Conservation (phyloP, 2,329 filamentous ascomycete genomes). For the Aspergillus niger region DNA sequence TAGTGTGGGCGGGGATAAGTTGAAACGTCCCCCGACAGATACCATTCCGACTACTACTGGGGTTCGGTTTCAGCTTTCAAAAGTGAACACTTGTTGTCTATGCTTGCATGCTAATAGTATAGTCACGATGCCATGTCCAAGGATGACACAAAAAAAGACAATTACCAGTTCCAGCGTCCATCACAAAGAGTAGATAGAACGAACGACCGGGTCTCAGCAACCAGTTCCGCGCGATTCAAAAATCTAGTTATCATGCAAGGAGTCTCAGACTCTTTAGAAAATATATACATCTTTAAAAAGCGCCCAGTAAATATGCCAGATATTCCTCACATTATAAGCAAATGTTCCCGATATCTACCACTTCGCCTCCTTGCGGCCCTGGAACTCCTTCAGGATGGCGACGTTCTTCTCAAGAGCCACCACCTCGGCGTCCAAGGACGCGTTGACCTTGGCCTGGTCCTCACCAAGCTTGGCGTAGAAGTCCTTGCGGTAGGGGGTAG, state of each 20-base stretch:
- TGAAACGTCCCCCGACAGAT: background rate
- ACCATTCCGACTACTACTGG: background rate
- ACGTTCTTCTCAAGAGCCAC: conserved; percentile 76
- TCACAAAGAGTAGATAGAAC: background rate
- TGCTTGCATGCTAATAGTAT: background rate
- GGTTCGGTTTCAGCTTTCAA: background rate
- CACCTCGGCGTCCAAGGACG: conserved; percentile 71
- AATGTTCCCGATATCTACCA: conserved; percentile 34
- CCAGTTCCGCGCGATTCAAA: conserved; percentile 1
- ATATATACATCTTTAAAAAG: conserved; percentile 10
- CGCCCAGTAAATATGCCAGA: conserved; percentile 8
- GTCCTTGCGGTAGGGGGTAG: conserved; percentile 88
- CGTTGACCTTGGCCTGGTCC: conserved; percentile 57
- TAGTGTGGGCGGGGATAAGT: background rate
- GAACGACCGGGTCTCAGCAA: background rate
- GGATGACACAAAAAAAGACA: background rate
- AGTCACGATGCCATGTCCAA: background rate
- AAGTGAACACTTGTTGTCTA: background rate
- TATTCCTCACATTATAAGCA: conserved; percentile 4
- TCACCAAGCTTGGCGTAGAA: conserved; percentile 82
- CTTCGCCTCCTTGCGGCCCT: conserved; percentile 56
- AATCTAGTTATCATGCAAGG: conserved; percentile 6
- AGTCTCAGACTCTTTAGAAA: conserved; percentile 9
- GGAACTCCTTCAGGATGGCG: conserved; percentile 69
- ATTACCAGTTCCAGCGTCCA: background rate